Conservation (phyloP, 2,329 filamentous ascomycete genomes). For the Fusarium buharicum region DNA sequence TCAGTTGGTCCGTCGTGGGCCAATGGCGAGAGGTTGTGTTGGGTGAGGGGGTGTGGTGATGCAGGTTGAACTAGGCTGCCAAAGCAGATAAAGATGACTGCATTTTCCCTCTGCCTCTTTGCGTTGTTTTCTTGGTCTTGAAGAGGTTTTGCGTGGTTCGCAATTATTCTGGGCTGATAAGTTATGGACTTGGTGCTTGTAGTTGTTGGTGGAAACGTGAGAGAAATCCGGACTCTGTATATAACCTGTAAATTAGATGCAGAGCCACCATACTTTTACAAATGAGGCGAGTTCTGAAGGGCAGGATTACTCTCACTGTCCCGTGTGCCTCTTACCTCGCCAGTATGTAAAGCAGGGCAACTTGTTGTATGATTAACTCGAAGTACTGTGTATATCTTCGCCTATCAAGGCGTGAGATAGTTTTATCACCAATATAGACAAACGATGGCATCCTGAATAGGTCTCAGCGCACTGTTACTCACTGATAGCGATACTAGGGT, state of each 20-base stretch:
- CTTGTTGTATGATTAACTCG: background rate
- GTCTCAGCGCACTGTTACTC: too few species aligned
- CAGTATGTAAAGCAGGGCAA: background rate
- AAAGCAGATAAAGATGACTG: conserved; percentile 32
- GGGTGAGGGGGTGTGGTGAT: conserved; percentile 34
- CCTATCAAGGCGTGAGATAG: too few species aligned
- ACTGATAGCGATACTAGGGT: too few species aligned
- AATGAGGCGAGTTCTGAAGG: too few species aligned
- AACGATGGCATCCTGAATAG: too few species aligned
- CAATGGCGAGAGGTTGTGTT: conserved; percentile 23
- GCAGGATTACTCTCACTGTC: too few species aligned
- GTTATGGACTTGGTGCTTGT: background rate
- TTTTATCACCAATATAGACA: too few species aligned
- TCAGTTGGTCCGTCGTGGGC: conserved; percentile 23
- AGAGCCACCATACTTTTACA: too few species aligned
- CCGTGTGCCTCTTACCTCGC: background rate
- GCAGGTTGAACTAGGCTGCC: conserved; percentile 39
- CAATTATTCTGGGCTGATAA: conserved; percentile 4
- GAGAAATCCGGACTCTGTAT: background rate
- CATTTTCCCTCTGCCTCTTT: conserved; percentile 28
- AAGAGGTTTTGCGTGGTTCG: conserved; percentile 22
- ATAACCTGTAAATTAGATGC: background rate
- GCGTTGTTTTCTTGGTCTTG: conserved; percentile 11
- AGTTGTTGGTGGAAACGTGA: background rate
- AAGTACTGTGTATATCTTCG: background rate